A percentile compares a stretch with the other conserved stretches of the same genome.
Conservation (phyloP, 2,329 filamentous ascomycete genomes). For the Sarocladium strictum region DNA sequence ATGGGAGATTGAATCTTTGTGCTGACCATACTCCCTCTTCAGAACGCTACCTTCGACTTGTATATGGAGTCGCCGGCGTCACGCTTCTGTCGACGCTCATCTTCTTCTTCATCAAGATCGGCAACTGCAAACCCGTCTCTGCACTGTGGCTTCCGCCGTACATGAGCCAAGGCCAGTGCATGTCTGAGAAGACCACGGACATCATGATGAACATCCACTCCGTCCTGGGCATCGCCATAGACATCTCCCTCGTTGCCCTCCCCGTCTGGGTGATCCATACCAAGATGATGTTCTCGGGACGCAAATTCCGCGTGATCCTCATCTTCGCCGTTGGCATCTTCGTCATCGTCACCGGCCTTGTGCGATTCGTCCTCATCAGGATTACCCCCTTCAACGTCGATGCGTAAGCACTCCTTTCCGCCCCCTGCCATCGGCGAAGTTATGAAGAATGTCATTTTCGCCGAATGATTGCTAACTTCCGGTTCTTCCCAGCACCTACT, state of each 20-base stretch:
- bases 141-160: slow-evolving; percentile 16
- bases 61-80: slow-evolving; percentile 1
- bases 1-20: too few species aligned
- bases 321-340: slow-evolving; percentile 32
- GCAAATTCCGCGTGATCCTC: slow-evolving; percentile 27
- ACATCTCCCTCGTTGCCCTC: slow-evolving; percentile 27
- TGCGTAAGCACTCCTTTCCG: slow-evolving; percentile 22
- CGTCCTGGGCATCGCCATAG: slow-evolving; percentile 25
- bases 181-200: slow-evolving; percentile 16
- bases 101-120: slow-evolving; percentile 15
- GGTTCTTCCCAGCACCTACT: slow-evolving; percentile 25
- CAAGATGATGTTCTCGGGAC: slow-evolving; percentile 28
- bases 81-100: slow-evolving; percentile 13
- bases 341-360: slow-evolving; percentile 29
- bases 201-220: slow-evolving; percentile 28
- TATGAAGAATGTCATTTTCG: neutral
- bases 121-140: slow-evolving; percentile 18
- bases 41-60: neutral
- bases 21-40: too few species aligned
- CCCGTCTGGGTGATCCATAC: slow-evolving; percentile 30
- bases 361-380: slow-evolving; percentile 30
- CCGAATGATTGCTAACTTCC: neutral
- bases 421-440: too few species aligned
- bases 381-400: slow-evolving; percentile 23
- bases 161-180: slow-evolving; percentile 20